phyloP scores from a whole-genome alignment of 345 rosid species.

The Microcos paniculata region DNA sequence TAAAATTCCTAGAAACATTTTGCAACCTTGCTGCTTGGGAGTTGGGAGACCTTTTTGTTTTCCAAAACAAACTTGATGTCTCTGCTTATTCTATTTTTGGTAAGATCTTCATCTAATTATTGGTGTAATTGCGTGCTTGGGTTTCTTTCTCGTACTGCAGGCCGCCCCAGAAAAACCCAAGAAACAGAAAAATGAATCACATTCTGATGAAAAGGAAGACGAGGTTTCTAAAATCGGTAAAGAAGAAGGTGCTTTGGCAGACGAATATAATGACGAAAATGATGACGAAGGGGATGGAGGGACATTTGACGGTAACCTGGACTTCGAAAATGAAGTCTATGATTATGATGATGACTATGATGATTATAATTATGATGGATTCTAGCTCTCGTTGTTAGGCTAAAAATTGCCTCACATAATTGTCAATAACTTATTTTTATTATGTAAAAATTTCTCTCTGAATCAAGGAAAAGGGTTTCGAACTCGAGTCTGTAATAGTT shows the following conservation, averaged over 20 bases:
- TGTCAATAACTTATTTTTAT: too few species aligned
- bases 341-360: neutral
- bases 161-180: neutral
- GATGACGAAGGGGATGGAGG: neutral
- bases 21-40: neutral
- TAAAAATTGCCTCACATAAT: too few species aligned
- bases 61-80: neutral
- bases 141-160: neutral
- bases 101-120: neutral
- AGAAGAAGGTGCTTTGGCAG: neutral
- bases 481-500: too few species aligned
- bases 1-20: neutral
- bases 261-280: neutral
- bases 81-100: neutral
- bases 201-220: neutral
- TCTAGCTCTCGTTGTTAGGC: too few species aligned
- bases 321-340: neutral
- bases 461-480: too few species aligned
- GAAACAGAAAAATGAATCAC: neutral
- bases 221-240: neutral
- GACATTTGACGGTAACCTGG: neutral
- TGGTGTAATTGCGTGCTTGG: neutral
- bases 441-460: too few species aligned
- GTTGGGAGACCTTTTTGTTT: neutral
- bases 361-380: conserved; percentile 4